Evolutionary conservation across 139 green algal genomes (phyloP).

Genomic region (Zygnema cylindricum): DNA sequence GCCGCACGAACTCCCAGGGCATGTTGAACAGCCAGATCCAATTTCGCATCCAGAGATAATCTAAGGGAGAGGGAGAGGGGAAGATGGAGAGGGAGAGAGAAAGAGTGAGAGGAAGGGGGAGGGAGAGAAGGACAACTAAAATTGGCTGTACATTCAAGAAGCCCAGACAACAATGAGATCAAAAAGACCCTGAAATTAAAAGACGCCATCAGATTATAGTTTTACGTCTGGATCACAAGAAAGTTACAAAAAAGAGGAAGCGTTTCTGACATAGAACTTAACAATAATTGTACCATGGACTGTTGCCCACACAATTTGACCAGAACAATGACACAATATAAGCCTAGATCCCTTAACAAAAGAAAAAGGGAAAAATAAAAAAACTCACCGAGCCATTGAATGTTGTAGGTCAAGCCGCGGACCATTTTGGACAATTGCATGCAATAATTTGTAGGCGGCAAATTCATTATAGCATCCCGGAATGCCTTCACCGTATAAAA

Average conservation of each 20-base stretch:
- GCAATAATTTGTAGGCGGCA: slow-evolving; percentile 48
- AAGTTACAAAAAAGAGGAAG: too few species aligned
- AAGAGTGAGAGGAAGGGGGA: background rate
- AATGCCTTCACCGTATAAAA: slow-evolving; percentile 49
- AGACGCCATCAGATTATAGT: too few species aligned
- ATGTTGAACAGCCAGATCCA: slow-evolving; percentile 50
- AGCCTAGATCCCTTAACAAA: background rate
- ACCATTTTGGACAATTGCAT: slow-evolving; percentile 38
- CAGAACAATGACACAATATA: slow-evolving; percentile 2
- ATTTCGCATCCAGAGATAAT: slow-evolving; percentile 26
- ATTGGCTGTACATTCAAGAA: background rate
- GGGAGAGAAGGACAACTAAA: background rate
- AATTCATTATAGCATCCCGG: slow-evolving; percentile 45
- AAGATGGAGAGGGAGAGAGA: too few species aligned
- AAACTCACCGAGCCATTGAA: slow-evolving; percentile 39
- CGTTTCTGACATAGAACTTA: too few species aligned
- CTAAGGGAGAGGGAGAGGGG: slow-evolving; percentile 11
- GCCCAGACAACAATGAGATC: slow-evolving; percentile 7
- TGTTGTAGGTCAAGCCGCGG: slow-evolving; percentile 7
- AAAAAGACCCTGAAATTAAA: background rate
- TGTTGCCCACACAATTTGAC: too few species aligned
- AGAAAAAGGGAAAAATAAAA: background rate
- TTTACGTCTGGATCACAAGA: too few species aligned
- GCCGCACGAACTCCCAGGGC: slow-evolving; percentile 43
- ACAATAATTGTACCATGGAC: too few species aligned